These are phyloP conservation scores for Phytophthora meadii DNA, from an alignment of 352 stramenopile species.

Conservation along the genomic window DNA sequence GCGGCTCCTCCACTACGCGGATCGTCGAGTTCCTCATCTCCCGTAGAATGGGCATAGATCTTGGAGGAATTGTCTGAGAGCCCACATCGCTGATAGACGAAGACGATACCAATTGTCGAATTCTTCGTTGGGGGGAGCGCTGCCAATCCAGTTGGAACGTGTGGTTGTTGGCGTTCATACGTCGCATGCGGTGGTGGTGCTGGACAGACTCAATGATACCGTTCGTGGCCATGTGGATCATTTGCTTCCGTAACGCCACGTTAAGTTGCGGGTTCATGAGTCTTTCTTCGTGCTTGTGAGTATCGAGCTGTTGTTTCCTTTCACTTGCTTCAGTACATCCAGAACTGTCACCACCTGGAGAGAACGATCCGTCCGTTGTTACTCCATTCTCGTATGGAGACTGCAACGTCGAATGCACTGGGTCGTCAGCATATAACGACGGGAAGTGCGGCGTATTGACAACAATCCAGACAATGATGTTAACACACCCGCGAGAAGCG, in stretches of 20 bases:
- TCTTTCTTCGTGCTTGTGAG: constrained; percentile 40
- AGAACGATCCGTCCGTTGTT: constrained; percentile 23
- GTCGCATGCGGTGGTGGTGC: constrained; percentile 76
- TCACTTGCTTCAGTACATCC: constrained; percentile 27
- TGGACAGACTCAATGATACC: constrained; percentile 90
- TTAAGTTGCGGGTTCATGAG: constrained; percentile 89
- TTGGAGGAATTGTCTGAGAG: constrained; percentile 39
- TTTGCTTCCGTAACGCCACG: constrained; percentile 79
- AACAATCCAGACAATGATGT: constrained; percentile 89
- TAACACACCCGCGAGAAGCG: constrained; percentile 75
- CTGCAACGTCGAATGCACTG: constrained; percentile 10
- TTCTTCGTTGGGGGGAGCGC: constrained; percentile 62
- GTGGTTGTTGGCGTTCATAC: constrained; percentile 77
- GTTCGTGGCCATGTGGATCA: constrained; percentile 91
- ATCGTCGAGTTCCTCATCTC: constrained; percentile 65
- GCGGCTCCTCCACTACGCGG: constrained; percentile 64
- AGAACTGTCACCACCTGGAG: constrained; percentile 18
- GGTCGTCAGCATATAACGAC: constrained; percentile 38
- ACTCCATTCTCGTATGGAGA: constrained; percentile 20
- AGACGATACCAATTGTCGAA: constrained; percentile 56
- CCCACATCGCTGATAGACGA: constrained; percentile 44
- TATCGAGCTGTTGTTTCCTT: constrained; percentile 8
- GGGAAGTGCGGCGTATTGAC: constrained; percentile 75
- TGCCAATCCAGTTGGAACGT: constrained; percentile 87
- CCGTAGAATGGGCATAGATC: constrained; percentile 35